Evolutionary conservation across 2,329 filamentous ascomycete species (phyloP).

Genomic region (Nigrospora sphaerica): DNA sequence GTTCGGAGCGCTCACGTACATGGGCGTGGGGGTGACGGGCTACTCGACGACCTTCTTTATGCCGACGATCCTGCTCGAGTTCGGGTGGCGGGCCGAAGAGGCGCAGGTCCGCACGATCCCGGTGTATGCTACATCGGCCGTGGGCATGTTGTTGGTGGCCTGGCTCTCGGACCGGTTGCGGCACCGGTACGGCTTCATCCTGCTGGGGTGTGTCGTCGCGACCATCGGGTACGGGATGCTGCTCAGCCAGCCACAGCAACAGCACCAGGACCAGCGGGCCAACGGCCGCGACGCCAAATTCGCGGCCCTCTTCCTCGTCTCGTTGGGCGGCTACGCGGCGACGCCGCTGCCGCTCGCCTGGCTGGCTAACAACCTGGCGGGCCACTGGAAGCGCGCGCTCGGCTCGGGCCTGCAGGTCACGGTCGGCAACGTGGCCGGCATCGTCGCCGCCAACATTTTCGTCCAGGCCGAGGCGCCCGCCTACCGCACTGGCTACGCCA

Average conservation of each 20-base stretch:
- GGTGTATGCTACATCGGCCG: conserved; percentile 25
- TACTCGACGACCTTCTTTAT: conserved; percentile 31
- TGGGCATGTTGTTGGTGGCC: conserved; percentile 21
- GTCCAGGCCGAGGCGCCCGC: conserved; percentile 21
- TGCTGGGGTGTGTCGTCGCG: conserved; percentile 17
- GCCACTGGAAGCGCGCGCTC: conserved; percentile 44
- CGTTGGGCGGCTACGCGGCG: conserved; percentile 23
- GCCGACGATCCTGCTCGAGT: conserved; percentile 32
- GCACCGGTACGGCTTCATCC: conserved; percentile 27
- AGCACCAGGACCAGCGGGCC: conserved; percentile 8
- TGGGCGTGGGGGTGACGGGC: conserved; percentile 21
- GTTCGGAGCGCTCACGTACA: conserved; percentile 24
- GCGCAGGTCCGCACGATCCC: conserved; percentile 31
- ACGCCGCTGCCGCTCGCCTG: conserved; percentile 33
- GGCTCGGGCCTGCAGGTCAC: conserved; percentile 41
- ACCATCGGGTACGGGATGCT: conserved; percentile 26
- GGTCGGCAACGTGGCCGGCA: conserved; percentile 37
- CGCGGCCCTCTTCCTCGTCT: conserved; percentile 27
- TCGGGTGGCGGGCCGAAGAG: conserved; percentile 26
- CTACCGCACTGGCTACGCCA: conserved; percentile 29
- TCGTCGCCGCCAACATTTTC: conserved; percentile 28
- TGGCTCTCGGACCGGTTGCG: conserved; percentile 24
- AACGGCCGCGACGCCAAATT: conserved; percentile 23
- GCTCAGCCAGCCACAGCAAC: conserved; percentile 7
- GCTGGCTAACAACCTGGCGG: conserved; percentile 45